phyloP scores from a whole-genome alignment of 106 monocot species.

The Narthecium ossifragum region DNA sequence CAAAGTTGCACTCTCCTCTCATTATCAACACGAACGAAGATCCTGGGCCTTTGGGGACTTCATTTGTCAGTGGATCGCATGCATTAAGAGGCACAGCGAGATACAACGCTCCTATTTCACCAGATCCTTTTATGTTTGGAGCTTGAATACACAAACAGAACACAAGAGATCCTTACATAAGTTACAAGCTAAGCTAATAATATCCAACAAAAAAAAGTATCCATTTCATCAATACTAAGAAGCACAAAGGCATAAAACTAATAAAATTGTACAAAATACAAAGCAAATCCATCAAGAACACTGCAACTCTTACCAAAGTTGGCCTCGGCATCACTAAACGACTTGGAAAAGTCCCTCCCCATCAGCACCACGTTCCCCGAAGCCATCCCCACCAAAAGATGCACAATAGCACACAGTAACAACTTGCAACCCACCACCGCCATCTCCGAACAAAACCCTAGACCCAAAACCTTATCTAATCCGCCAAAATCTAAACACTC shows the following conservation, averaged over 20 bases:
- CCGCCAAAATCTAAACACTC: too few species aligned
- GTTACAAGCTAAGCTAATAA: background rate
- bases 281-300: background rate
- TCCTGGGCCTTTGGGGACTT: slow-evolving; percentile 11
- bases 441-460: background rate
- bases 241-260: background rate
- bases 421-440: background rate
- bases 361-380: slow-evolving; percentile 8
- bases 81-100: slow-evolving; percentile 49
- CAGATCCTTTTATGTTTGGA: slow-evolving; percentile 44
- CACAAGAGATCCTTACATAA: background rate
- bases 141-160: slow-evolving; percentile 24
- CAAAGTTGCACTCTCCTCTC: slow-evolving; percentile 60
- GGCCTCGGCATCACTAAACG: slow-evolving; percentile 2
- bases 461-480: too few species aligned
- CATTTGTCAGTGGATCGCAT: slow-evolving; percentile 29
- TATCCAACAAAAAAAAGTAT: background rate
- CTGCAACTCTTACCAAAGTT: slow-evolving; percentile 9
- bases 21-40: slow-evolving; percentile 38
- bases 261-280: background rate
- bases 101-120: slow-evolving; percentile 32
- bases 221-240: background rate
- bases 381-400: background rate
- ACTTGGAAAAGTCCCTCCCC: background rate
- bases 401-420: background rate